Evolutionary conservation across 805 yeast species (phyloP).

Genomic region (Lipomyces starkeyi): DNA sequence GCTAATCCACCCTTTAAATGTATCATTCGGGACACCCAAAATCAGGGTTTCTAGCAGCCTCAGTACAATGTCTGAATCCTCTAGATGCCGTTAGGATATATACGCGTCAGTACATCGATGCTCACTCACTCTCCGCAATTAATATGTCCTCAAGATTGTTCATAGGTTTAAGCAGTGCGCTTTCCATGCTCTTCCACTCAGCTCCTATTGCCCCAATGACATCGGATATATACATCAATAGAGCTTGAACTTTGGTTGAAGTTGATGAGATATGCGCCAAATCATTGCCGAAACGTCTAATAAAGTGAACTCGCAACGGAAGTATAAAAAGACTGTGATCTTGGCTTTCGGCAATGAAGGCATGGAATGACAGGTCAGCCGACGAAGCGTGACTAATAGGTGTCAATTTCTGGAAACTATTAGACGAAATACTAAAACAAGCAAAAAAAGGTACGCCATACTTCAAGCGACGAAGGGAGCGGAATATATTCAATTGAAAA

Average conservation of each 20-base stretch:
- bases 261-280: conserved; percentile 29
- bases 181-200: conserved; percentile 28
- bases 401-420: not conserved
- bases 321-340: conserved; percentile 6
- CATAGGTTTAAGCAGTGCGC: conserved; percentile 12
- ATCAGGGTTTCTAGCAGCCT: conserved; percentile 32
- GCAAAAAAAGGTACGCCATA: not conserved
- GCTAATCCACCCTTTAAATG: conserved; percentile 31
- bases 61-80: not conserved
- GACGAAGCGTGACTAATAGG: conserved; percentile 23
- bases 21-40: conserved; percentile 32
- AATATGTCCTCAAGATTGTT: not conserved
- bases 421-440: not conserved
- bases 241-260: conserved; percentile 27
- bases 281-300: conserved; percentile 37
- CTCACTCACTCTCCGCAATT: not conserved
- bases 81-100: not conserved
- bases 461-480: conserved; percentile 23
- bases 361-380: conserved; percentile 32
- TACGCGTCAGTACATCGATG: not conserved
- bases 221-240: conserved; percentile 31
- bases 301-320: conserved; percentile 35
- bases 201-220: conserved; percentile 11
- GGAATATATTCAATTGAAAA: conserved; percentile 30
- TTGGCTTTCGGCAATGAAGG: conserved; percentile 13